Evolutionary conservation across 345 rosid genomes (phyloP), one percentile per base, ranked within the genome.

Genomic region (Eucalyptus marginata): DNA sequence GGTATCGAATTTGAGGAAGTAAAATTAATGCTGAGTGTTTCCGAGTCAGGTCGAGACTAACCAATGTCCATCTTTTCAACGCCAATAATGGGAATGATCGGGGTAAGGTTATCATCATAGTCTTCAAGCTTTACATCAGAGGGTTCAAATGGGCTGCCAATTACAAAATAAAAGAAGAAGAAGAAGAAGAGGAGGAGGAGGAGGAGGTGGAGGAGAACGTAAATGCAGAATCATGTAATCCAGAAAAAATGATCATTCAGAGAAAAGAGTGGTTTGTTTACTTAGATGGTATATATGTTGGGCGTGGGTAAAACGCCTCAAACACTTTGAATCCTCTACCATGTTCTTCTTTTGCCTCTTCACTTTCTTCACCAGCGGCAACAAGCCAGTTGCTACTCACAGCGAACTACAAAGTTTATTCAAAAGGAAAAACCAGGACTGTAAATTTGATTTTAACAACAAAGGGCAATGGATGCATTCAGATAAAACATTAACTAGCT

Each of bases 321-420:
- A 93, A 90, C 86, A 91, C 91, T 71, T 91, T 94, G 15, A 90
- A 56, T 87, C 90, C 95, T 86, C 98, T 92, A 40, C 88, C 88
- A 46, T 91, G 88, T 90, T 96, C 94, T 86, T 89, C 89, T 87
- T 36, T 64, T 13, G 85, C 88, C 88, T 96, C 97, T 20, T 88
- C 64, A 88, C 97, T 96, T 89, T 95, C 96, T 80, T 93, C 95
- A 80, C 95, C 96, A 76, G 91, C 90, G 11, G 90, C 93, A 52
- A 96, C 92, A 2, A 24, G 88, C 96, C 96, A 95, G 87, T 81
- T 14, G 15, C 56, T 83, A 66, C 80, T 87, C 88, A 94, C 11
- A 44, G 87, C 47, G 84, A 94, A 90, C 99, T 97, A 56, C 40
- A 76, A 22, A 54, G 76, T 76, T 64, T 40, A 20, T 76, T 76